These are phyloP conservation scores for Jatropha multifida DNA, from an alignment of 441 rosid species.

Conservation along the genomic window DNA sequence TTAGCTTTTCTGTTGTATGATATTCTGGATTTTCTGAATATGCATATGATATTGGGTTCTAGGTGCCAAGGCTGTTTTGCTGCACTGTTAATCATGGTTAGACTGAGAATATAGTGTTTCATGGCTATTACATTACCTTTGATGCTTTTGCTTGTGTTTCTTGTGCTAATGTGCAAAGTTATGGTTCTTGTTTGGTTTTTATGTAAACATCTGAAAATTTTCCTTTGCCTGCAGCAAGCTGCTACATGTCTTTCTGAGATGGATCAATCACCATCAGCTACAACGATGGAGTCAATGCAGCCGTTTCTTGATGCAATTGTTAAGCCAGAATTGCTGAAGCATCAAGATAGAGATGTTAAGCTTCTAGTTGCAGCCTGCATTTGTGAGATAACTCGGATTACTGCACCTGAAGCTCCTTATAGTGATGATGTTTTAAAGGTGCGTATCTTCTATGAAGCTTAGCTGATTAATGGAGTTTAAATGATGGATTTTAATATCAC, in stretches of 20 bases:
- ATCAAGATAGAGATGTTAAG: slow-evolving; percentile 95
- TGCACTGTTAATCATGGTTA: background rate
- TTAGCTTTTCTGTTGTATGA: background rate
- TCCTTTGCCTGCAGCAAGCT: slow-evolving; percentile 74
- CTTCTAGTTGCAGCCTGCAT: slow-evolving; percentile 97
- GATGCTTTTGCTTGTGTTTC: slow-evolving; percentile 8
- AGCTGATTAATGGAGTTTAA: slow-evolving; percentile 17
- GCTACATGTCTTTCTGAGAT: slow-evolving; percentile 80
- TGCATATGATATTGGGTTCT: slow-evolving; percentile 7
- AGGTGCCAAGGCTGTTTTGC: background rate
- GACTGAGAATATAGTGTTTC: background rate
- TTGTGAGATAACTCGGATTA: slow-evolving; percentile 95
- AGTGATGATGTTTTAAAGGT: slow-evolving; percentile 90
- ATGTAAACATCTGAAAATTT: slow-evolving; percentile 18
- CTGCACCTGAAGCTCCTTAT: slow-evolving; percentile 99
- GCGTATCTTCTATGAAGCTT: slow-evolving; percentile 21
- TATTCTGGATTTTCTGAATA: background rate
- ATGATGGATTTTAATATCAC: background rate
- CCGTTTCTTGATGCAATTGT: slow-evolving; percentile 85
- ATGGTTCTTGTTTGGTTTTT: slow-evolving; percentile 10
- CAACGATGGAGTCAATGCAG: slow-evolving; percentile 73
- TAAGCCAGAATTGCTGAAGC: slow-evolving; percentile 81
- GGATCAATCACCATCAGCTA: slow-evolving; percentile 77
- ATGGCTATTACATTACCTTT: background rate
- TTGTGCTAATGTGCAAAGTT: background rate